phyloP scores from a whole-genome alignment of 1,139 yeast species.

The Kodamaea ohmeri region DNA sequence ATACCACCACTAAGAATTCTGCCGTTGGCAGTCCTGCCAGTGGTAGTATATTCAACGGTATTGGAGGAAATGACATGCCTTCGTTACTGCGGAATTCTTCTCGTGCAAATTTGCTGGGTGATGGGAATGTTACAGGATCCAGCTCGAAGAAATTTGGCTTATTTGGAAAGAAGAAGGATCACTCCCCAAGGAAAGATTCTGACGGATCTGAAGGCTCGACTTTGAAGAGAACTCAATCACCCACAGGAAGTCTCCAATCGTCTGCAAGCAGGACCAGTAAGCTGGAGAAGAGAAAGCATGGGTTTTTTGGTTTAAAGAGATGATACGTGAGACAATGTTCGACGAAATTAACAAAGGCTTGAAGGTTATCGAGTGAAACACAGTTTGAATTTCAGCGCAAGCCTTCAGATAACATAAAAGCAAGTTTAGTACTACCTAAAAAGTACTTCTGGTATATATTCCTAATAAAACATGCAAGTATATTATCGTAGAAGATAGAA shows the following conservation, averaged over 20 bases:
- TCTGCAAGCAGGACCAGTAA: conserved; percentile 20
- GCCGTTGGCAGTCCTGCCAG: conserved; percentile 5
- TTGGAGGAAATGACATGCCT: conserved; percentile 2
- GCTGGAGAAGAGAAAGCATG: conserved; percentile 17
- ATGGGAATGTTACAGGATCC: conserved; percentile 1
- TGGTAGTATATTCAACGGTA: conserved; percentile 1
- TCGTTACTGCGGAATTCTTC: conserved; percentile 13
- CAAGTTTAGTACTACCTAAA: too few relatives aligned
- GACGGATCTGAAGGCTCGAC: conserved; percentile 8
- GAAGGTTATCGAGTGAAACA: too few relatives aligned
- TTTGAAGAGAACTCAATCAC: conserved; percentile 18
- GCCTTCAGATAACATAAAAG: too few relatives aligned
- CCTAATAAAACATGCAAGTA: too few relatives aligned
- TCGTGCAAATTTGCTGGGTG: conserved; percentile 9
- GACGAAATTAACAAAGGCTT: too few relatives aligned
- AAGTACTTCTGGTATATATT: too few relatives aligned
- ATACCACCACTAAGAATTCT: conserved; percentile 2
- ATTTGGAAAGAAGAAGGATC: conserved; percentile 20
- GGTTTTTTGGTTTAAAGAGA: conserved; percentile 18
- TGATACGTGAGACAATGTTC: not conserved
- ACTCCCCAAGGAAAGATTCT: conserved; percentile 10
- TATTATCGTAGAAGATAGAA: too few relatives aligned
- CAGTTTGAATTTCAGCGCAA: too few relatives aligned
- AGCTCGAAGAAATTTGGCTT: conserved; percentile 24
- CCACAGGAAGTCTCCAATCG: conserved; percentile 21